Evolutionary conservation across 2,329 filamentous ascomycete genomes (phyloP).

Genomic region (Grosmannia huntii): DNA sequence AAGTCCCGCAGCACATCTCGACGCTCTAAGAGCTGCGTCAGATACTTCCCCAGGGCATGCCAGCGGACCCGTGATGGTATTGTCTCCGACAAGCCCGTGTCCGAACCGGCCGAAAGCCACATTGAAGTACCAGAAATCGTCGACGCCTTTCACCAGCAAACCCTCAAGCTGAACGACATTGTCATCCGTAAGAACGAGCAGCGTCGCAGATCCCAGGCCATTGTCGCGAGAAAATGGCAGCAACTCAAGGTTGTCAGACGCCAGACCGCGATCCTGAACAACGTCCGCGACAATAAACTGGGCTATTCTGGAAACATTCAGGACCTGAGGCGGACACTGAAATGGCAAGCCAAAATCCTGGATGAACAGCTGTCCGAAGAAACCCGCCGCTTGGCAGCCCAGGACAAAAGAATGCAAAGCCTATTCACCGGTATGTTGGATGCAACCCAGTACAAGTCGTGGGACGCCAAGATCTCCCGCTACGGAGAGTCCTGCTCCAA

Average conservation of each 20-base stretch:
- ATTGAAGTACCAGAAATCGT: not conserved
- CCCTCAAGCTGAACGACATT: not conserved
- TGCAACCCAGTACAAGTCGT: not conserved
- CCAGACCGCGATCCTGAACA: not conserved
- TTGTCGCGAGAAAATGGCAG: not conserved
- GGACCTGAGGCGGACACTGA: not conserved
- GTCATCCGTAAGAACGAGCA: not conserved
- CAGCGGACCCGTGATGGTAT: not conserved
- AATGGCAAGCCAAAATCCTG: not conserved
- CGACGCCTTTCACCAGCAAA: slow-evolving; percentile 1
- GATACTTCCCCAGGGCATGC: not conserved
- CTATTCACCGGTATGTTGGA: not conserved
- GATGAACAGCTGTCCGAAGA: not conserved
- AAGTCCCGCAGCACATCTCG: not conserved
- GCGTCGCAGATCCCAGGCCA: not conserved
- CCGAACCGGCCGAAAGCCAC: too few relatives aligned
- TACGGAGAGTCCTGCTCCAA: not conserved
- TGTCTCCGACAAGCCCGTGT: not conserved
- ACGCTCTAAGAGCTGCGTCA: not conserved
- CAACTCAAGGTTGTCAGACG: not conserved
- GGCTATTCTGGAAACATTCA: not conserved
- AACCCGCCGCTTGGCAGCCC: not conserved
- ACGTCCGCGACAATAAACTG: not conserved
- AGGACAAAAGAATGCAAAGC: not conserved
- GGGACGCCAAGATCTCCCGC: not conserved